Evolutionary conservation across 768 basidiomycete species (phyloP).

Genomic region (Rhodotorula taiwanensis): DNA sequence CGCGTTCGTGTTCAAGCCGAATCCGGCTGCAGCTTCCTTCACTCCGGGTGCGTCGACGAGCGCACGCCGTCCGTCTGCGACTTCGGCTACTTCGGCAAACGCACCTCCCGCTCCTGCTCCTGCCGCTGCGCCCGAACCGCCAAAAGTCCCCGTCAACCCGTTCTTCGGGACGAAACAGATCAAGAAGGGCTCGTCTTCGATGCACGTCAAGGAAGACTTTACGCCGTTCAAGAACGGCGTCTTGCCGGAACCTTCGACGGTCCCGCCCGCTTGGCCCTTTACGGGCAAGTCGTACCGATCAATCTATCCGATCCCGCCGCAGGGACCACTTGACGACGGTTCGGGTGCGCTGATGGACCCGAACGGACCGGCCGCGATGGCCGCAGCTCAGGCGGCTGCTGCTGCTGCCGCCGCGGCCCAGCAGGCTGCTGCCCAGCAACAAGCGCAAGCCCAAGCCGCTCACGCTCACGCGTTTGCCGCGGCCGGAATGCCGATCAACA

Average conservation of each 20-base stretch:
- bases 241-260: background rate
- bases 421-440: background rate
- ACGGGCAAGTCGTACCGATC: constrained; percentile 75
- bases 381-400: background rate
- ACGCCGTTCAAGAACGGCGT: constrained; percentile 81
- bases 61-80: constrained; percentile 49
- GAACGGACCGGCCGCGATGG: background rate
- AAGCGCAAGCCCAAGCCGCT: background rate
- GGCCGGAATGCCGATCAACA: background rate
- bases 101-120: constrained; percentile 46
- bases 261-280: constrained; percentile 74
- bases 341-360: constrained; percentile 1
- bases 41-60: constrained; percentile 52
- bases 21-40: constrained; percentile 68
- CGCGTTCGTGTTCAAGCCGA: constrained; percentile 85
- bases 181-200: constrained; percentile 58
- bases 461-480: background rate
- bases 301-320: constrained; percentile 56
- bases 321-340: background rate
- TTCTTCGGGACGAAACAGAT: constrained; percentile 74
- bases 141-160: constrained; percentile 50
- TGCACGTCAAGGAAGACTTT: constrained; percentile 92
- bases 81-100: constrained; percentile 11
- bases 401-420: constrained; percentile 1
- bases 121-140: background rate